phyloP scores from a whole-genome alignment of 2,329 filamentous ascomycete species.

The Pseudogymnoascus sp. region DNA sequence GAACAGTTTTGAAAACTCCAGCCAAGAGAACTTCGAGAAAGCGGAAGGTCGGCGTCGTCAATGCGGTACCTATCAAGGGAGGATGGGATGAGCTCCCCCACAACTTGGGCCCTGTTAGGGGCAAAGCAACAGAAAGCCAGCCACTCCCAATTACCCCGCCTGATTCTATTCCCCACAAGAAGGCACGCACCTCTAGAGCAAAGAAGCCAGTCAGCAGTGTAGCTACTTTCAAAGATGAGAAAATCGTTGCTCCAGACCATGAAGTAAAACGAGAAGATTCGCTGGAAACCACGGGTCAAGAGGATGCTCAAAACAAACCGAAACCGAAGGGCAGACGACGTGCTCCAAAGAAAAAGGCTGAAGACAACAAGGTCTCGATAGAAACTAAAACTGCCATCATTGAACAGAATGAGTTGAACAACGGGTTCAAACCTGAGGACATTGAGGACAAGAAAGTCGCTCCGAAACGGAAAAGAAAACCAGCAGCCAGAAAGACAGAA shows the following conservation, averaged over 20 bases:
- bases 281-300: not conserved
- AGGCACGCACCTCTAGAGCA: not conserved
- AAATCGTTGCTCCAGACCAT: not conserved
- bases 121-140: not conserved
- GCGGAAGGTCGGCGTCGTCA: not conserved
- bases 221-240: not conserved
- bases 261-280: not conserved
- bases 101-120: conserved; percentile 38
- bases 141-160: not conserved
- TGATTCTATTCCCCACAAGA: not conserved
- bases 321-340: not conserved
- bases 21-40: not conserved
- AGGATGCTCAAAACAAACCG: not conserved
- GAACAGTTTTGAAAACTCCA: not conserved
- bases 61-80: conserved; percentile 14
- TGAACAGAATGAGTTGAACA: not conserved
- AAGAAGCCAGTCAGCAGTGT: not conserved
- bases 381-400: not conserved
- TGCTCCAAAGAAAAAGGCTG: not conserved
- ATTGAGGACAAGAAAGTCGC: not conserved
- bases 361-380: not conserved
- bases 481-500: not conserved
- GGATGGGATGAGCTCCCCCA: conserved; percentile 44
- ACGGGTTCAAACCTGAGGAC: not conserved
- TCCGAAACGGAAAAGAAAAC: not conserved